Evolutionary conservation across 1,284 basidiomycete genomes (phyloP), one percentile per base, ranked within the genome.

Genomic region (Termitomyces sp.): DNA sequence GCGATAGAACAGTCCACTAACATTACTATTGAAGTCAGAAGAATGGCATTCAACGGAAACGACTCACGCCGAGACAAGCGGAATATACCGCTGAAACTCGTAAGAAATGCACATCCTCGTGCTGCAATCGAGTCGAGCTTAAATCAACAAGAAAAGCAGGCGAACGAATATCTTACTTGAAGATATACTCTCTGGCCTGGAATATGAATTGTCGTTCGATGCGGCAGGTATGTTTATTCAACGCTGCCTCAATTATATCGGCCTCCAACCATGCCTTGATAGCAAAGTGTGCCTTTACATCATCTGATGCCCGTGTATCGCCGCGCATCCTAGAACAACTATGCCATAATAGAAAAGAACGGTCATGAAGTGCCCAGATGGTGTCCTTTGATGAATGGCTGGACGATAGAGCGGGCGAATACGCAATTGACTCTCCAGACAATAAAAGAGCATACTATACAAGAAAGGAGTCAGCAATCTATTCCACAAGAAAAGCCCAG

Each of bases 211-310:
- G 75, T 55, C 79, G 73, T 67, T 90, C 88, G 43, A 86, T 74
- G 10, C 71, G 73, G 65, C 88, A 90, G 1, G 78, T 82, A 63
- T 90, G 88, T 34, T 68, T 69, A 61, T 86, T 77, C 45, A 90
- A 66, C 12, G 82, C 79, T 26, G 72, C 68, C 63, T 89, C 88
- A 41, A 90, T 78, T 2, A 68, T 70, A 64, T 88, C 84, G 17
- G 83, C 80, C 67, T 88, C 86, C n/a, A 84, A 68, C 86, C 87
- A 90, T 10, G 85, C 81, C 52, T 76, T 73, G 54, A 84, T 70
- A 8, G 82, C 84, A 64, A 86, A 89, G 33, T 81, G 74, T 15
- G 81, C 78, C 59, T 81, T 81, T 44, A 83, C 76, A 2, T 67
- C 66, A 44, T 82, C 78, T 39, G 70, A 68, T 21, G 73, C 69